Base-by-base conservation (phyloP, 2,329 filamentous ascomycete species). In the Alternaria incomplexa region DNA sequence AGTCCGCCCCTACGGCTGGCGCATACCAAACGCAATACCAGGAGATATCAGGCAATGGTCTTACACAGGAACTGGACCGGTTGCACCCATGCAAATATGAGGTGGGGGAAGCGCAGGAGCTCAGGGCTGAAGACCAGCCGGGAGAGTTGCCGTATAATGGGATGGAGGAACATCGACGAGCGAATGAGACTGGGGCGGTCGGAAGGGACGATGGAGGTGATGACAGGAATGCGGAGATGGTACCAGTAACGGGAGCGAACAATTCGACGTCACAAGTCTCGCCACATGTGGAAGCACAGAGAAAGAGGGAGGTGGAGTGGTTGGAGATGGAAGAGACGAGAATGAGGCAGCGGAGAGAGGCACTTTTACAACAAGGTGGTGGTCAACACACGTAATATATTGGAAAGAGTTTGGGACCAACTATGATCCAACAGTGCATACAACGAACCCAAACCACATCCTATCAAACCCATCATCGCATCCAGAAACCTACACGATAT, bases 321-420 rank as follows among this genome's bases (percentile, higher is more conserved):
- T 22, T 65, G 30, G 61, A 65, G 28, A 54, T 26, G 28, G 63
- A 63, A 48, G 63, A 65, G n/a, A 43, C 43, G 4, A 63, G 61
- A 3, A 45, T 65, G 15, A 26, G 63, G n/a, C 56, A 63, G 25
- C 28, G 43, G 26, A 17, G 61, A 30, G 60, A 63, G 25, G 17
- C 46, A 28, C 47, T 63, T 22, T 1, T 51, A 3, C 30, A 58
- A 17, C 56, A 58, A 4, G 12, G 56, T 22, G 28, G 28, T 32
- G 48, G 15, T 36, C 32, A 36, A n/a, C 32, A 36, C 15, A n/a
- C 4, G 32, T 36, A 36, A 36, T 17, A 40, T 5, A 11, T 11
- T 40, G 8, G 8, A 5, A 40, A 9, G 8, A 6, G 4, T 17
- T 17, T 2, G n/a, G n/a, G 2, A 1, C 15, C 8, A 3, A 1